Base-by-base conservation (phyloP, 2,329 filamentous ascomycete genomes). In the Fusarium piperis region DNA sequence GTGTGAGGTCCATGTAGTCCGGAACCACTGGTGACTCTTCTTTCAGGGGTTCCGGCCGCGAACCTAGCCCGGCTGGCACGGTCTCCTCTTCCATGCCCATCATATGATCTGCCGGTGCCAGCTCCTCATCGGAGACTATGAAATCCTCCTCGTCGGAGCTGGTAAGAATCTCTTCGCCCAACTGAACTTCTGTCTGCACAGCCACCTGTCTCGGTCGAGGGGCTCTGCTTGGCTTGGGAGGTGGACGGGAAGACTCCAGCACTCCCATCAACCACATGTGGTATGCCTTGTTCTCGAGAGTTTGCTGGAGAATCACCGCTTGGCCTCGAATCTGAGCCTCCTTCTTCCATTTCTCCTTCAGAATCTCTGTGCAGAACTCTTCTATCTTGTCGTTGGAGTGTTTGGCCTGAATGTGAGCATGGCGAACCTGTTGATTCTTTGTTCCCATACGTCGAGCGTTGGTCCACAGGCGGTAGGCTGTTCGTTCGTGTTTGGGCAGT, bases 381-480 rank as follows among this genome's bases (percentile, higher is more conserved):
- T 78, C 77, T 32, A 95, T 83, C 11, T 91, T 89, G 3, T 74
- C 66, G 13, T 86, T 80, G 18, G 88, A 81, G 5, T 78, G 73
- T 5, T 81, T 77, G 11, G 89, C 83, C 6, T 82, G 76, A 7
- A 74, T 76, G 11, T 82, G 81, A n/a, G 87, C 83, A 9, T 75
- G 71, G 2, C 82, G 77, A 18, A 91, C 85, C 28, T 86, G 81
- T 2, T 68, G 71, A 7, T 57, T 74, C 33, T 61, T 74, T 2
- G 78, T 79, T 74, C 81, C 80, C 44, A 79, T 77, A 11, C 81
- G 83, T 57, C 85, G 88, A 32, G 88, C 88, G 39, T 84, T 72
- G 4, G 78, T 81, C 94, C 93, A 97, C 3, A 92, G 72, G 4
- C 77, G 79, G 75, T 88, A 86, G 0, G 92, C 92, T 64, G 85